phyloP scores from a whole-genome alignment of 257 asterid genomes.

The Ligustrum vulgare region DNA sequence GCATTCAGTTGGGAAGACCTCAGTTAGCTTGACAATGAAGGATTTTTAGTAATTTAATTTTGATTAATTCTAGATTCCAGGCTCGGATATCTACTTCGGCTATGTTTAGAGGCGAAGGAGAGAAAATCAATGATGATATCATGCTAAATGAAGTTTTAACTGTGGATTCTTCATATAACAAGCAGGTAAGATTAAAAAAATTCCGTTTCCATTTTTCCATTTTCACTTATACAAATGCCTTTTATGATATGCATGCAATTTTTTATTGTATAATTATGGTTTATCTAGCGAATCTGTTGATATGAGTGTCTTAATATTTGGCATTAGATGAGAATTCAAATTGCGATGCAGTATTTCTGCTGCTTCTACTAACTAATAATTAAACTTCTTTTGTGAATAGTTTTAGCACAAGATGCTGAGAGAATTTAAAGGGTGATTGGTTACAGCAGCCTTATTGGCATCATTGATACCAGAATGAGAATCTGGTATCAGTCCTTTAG shows the following conservation, averaged over 20 bases:
- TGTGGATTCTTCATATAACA: slow-evolving; percentile 1
- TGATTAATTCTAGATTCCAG: slow-evolving; percentile 8
- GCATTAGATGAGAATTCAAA: no score
- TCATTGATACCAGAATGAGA: no score
- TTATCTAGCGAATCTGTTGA: neutral
- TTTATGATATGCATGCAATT: neutral
- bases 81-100: slow-evolving; percentile 15
- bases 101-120: slow-evolving; percentile 25
- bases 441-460: no score
- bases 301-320: neutral
- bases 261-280: neutral
- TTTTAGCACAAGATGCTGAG: no score
- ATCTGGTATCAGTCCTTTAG: no score
- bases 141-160: slow-evolving; percentile 16
- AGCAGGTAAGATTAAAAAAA: slow-evolving; percentile 18
- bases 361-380: no score
- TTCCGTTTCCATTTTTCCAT: neutral
- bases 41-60: neutral
- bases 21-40: no score
- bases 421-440: no score
- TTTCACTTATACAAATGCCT: neutral
- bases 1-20: no score
- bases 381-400: no score
- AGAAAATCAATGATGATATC: slow-evolving; percentile 19
- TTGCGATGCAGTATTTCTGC: no score